Conservation (phyloP, 2,329 filamentous ascomycete genomes). For the Trichoderma citrinoviride region DNA sequence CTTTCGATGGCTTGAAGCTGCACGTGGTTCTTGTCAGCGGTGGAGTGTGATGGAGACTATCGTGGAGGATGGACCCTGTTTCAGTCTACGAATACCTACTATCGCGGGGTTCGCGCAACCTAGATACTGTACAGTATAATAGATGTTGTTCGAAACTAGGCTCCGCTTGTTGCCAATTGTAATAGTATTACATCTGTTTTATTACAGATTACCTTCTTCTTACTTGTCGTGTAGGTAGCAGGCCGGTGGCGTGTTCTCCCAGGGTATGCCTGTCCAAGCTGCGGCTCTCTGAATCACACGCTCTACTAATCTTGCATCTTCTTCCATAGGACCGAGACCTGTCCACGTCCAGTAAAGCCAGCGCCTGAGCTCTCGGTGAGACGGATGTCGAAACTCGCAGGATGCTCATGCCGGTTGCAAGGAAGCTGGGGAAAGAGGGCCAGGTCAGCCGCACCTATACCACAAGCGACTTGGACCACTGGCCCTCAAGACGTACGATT, state of each 20-base stretch:
- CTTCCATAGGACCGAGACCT: conserved; percentile 13
- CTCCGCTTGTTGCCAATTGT: no score
- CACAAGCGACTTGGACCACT: background rate
- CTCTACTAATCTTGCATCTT: conserved; percentile 1
- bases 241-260: conserved; percentile 11
- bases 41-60: background rate
- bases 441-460: conserved; percentile 3
- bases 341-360: background rate
- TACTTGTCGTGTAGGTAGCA: background rate
- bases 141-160: no score
- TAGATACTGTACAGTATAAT: no score
- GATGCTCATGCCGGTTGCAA: conserved; percentile 12
- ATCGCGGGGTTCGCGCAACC: no score
- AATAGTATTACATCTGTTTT: no score
- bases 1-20: background rate
- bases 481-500: conserved; percentile 1
- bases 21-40: background rate
- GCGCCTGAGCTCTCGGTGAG: conserved; percentile 14
- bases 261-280: background rate
- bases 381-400: conserved; percentile 12
- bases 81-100: no score
- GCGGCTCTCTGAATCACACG: conserved; percentile 2
- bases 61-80: background rate
- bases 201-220: no score
- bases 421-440: conserved; percentile 17